Evolutionary conservation across 1,139 yeast genomes (phyloP), one percentile per base, ranked within the genome.

Genomic region (Pichia sp.): DNA sequence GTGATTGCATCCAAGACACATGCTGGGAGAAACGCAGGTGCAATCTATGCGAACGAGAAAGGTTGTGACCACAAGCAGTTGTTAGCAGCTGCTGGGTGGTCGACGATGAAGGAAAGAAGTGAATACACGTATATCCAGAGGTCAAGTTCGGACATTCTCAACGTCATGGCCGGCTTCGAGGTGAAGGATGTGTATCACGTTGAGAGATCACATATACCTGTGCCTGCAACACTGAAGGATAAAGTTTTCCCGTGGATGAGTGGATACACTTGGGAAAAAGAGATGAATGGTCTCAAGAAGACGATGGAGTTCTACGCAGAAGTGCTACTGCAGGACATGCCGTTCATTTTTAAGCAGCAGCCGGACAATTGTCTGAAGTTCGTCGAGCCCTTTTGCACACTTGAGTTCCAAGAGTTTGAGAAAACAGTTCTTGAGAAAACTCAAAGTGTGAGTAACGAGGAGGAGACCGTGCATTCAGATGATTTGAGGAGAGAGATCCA

Each of bases 101-200:
- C 30, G 15, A 43, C 45, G 26, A 43, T 43, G 45, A 43, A 43
- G 45, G 15, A 43, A 15, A 10, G 45, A 13, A 43, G 45, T 43
- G 45, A 43, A 19, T 43, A 26, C 32, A 26, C 45, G 6, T 43
- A 43, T 15, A 43, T 43, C 15, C 32, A 43, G 15, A 15, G 32
- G 32, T 23, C 45, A 8, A 43, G 45, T 19, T 29, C 45, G 8
- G 45, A 43, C 32, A 43, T 43, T 43, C 45, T 43, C 32, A 43
- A 43, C n/a, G 41, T 43, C n/a, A 43, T 43, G 45, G 45, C 32
- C 5, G 45, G 45, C 5, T 43, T 43, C 32, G 45, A 43, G 32
- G 32, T 26, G 32, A 29, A 43, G n/a, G 45, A 43, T 11, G 30
- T 43, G 15, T 43, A 43, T 19, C 30, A 29, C 8, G 30, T 43